Evolutionary conservation across 139 green algal genomes (phyloP), one percentile per base, ranked within the genome.

Genomic region (Ettlia oleoabundans): DNA sequence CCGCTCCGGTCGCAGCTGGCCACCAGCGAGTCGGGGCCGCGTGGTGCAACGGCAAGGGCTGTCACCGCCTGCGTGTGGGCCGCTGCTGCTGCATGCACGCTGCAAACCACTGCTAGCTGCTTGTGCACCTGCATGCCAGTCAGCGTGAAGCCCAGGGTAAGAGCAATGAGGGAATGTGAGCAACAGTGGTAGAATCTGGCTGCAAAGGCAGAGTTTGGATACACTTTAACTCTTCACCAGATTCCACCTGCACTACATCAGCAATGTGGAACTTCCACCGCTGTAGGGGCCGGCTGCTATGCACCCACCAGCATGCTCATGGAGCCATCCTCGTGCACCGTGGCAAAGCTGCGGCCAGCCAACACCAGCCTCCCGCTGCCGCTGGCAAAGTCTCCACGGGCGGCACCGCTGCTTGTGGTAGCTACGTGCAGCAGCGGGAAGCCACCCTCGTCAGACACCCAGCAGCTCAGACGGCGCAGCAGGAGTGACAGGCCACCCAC

Each of bases 381-480:
- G n/a, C n/a, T n/a, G n/a, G n/a, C n/a, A n/a, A n/a, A n/a, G n/a
- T n/a, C n/a, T n/a, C n/a, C n/a, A n/a, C n/a, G n/a, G n/a, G n/a
- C n/a, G n/a, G 18, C 4, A 2, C 5, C 35, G 22, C 32, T 18
- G 33, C 35, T 35, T 7, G 52, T 52, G 53, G 73, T 68, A 47
- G 68, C 67, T 10, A 33, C 52, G 52, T 80, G 73, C 24, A 80
- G 52, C 35, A 69, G 24, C 13, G 73, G 73, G 37, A 69, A 80
- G 15, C 53, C 73, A 24, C 51, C 53, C 53, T 80, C 73, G 32
- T 67, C 73, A 22, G 73, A 69, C 35, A 80, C 73, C 73, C 73
- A 80, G 52, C 73, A 80, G 73, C 52, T 53, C 37, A 80, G 52
- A 10, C 53, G 73, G 35, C 52, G 73, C 52, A 69, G 73, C 26